Evolutionary conservation across 169 alveolate genomes (phyloP).

Genomic region (Miamiensis avidus): DNA sequence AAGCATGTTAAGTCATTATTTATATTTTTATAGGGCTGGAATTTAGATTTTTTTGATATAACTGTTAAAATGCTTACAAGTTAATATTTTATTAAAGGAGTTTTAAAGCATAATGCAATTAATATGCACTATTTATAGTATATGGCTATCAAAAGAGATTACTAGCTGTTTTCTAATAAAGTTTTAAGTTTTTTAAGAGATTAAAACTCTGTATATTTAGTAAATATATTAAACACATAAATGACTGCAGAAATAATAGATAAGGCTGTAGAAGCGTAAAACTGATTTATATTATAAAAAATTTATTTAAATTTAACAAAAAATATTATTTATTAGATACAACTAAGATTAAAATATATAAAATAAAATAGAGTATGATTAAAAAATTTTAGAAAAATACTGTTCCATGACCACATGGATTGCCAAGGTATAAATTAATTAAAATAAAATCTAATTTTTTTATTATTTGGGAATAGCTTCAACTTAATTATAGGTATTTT

Average conservation of each 20-base stretch:
- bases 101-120: background rate
- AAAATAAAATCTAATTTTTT: background rate
- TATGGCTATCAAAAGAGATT: background rate
- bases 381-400: too few relatives aligned
- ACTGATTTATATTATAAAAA: too few relatives aligned
- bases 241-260: background rate
- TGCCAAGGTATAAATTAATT: background rate
- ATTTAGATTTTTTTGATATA: background rate
- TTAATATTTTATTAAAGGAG: background rate
- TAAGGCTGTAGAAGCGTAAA: background rate
- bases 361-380: background rate
- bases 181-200: background rate
- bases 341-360: background rate
- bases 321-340: background rate
- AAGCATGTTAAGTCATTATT: background rate
- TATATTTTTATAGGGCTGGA: background rate
- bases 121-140: background rate
- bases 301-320: too few relatives aligned
- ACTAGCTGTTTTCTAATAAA: background rate
- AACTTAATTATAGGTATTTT: background rate
- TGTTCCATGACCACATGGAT: background rate
- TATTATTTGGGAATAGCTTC: background rate
- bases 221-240: too few relatives aligned
- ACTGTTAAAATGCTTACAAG: conserved; percentile 5
- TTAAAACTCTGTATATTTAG: background rate